Conservation (phyloP, 192 early-diverging fungal species). For the Entomortierella lignicola region DNA sequence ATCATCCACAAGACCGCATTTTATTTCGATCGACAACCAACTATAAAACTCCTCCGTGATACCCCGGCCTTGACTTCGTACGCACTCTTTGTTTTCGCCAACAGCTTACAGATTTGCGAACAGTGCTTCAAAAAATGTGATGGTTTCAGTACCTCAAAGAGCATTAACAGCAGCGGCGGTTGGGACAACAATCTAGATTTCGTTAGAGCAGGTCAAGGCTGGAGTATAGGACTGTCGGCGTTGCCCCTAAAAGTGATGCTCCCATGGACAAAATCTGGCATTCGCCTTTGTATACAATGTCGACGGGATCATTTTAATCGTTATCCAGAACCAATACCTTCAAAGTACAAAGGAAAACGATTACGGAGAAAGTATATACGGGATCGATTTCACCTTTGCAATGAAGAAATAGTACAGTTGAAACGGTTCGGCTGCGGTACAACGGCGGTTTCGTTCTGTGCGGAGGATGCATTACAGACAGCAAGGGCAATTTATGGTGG, state of each 20-base stretch:
- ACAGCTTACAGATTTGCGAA: not conserved
- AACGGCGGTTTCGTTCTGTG: not conserved
- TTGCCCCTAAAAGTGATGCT: not conserved
- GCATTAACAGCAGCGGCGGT: not conserved
- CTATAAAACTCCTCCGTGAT: not conserved
- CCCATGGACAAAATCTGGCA: not conserved
- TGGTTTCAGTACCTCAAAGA: not conserved
- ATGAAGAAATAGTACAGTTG: not conserved
- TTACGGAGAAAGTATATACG: not conserved
- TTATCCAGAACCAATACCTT: not conserved
- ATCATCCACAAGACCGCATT: not conserved
- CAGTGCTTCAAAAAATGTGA: conserved; percentile 1
- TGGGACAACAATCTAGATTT: not conserved
- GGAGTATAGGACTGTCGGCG: not conserved
- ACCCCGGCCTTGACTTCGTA: not conserved
- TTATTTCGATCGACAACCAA: not conserved
- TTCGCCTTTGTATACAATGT: not conserved
- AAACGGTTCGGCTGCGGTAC: not conserved
- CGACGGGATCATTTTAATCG: not conserved
- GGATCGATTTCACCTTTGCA: not conserved
- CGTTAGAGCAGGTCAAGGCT: not conserved
- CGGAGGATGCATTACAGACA: not conserved
- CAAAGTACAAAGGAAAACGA: not conserved
- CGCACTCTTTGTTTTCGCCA: not conserved
- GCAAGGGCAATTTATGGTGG: conserved; percentile 3